Base-by-base conservation (phyloP, 805 yeast genomes). In the Starmerella riodocensis region DNA sequence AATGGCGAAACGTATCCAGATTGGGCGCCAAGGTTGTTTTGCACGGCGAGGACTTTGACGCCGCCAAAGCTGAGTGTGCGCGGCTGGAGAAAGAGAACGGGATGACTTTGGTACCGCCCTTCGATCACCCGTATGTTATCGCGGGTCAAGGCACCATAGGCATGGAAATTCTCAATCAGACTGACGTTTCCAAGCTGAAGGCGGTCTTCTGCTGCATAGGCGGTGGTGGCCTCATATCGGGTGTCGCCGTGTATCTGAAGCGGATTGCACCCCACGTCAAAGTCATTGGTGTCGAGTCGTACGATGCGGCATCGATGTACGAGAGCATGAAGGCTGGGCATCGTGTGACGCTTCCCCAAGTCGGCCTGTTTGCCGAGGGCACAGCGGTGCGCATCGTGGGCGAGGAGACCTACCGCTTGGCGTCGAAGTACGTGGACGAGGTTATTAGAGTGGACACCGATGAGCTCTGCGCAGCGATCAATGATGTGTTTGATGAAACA, bases 91-190 rank as follows among this genome's bases (percentile, higher is more conserved):
- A 63, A 23, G 74, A 76, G 53, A 71, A 83, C 43, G 85, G 83
- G 12, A 66, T 83, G 53, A 80, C 91, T 5, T 79, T 84, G 52
- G 81, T 91, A 32, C 98, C 98, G n/a, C 99, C 99, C 1, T 91
- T 91, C 57, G 94, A 91, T 56, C 96, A 91, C 55, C 99, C 99
- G 2, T 83, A 78, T 51, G 95, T 91, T 48, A 84, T 91, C 61
- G 98, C 99, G 7, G 99, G 99, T 19, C 99, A 91, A 61, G 99
- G 97, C 43, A 91, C 99, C 20, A 78, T 88, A 46, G 98, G 94
- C 3, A 71, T 86, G 73, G 99, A 91, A 61, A 64, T 91, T 20
- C 64, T 91, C 40, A 74, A 95, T 58, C 99, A 91, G 63, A 70
- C 85, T 25, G 76, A 83, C 48, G 66, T 78, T 36, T 74, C 76